phyloP scores from a whole-genome alignment of 768 basidiomycete genomes.

The Hygrocybe punicea region DNA sequence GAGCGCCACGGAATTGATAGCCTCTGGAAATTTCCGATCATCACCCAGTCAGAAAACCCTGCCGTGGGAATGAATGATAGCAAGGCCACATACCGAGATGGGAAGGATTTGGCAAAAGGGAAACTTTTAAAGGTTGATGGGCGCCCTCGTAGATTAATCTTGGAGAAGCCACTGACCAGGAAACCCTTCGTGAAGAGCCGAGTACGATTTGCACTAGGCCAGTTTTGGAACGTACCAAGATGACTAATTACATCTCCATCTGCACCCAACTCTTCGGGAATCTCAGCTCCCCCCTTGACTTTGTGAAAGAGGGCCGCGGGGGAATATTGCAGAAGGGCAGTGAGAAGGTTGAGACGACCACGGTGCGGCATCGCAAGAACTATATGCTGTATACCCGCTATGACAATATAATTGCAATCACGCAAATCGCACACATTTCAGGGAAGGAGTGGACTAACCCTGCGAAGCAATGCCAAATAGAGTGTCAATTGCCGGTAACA shows the following conservation, averaged over 20 bases:
- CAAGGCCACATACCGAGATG: constrained; percentile 52
- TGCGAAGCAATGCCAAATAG: constrained; percentile 66
- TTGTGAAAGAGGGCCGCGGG: constrained; percentile 79
- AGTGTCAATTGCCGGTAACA: constrained; percentile 82
- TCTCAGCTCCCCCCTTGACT: constrained; percentile 74
- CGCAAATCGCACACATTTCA: background rate
- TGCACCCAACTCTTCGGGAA: constrained; percentile 60
- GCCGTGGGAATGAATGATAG: background rate
- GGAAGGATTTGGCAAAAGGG: constrained; percentile 76
- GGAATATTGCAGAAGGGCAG: constrained; percentile 66
- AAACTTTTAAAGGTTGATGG: constrained; percentile 57
- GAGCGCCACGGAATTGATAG: constrained; percentile 80
- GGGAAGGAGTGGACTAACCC: constrained; percentile 38
- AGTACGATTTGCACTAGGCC: too few species aligned
- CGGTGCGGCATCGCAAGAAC: constrained; percentile 86
- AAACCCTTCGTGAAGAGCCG: too few species aligned
- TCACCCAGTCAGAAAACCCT: background rate
- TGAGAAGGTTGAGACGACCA: constrained; percentile 81
- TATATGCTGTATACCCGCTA: constrained; percentile 65
- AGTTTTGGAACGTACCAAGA: constrained; percentile 55
- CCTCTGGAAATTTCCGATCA: constrained; percentile 47
- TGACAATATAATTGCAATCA: constrained; percentile 14
- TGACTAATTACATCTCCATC: constrained; percentile 89
- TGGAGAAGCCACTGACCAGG: constrained; percentile 57
- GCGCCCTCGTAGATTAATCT: constrained; percentile 54